Conservation (phyloP, 1,139 yeast species). For the Arxiozyma slooffiae region DNA sequence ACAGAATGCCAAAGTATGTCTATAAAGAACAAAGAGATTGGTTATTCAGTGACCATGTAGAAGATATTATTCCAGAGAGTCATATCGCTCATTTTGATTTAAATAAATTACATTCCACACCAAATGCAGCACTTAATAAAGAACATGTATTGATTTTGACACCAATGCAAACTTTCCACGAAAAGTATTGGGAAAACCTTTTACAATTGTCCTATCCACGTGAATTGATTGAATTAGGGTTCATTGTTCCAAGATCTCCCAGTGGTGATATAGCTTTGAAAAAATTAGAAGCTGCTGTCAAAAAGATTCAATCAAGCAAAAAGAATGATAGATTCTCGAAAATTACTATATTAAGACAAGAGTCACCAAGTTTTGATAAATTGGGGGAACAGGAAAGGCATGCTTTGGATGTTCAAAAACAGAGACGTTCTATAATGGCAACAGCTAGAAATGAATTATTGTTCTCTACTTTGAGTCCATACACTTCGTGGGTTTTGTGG, state of each 20-base stretch:
- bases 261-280: slow-evolving; percentile 75
- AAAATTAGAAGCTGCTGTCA: slow-evolving; percentile 62
- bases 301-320: slow-evolving; percentile 51
- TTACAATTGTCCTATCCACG: slow-evolving; percentile 71
- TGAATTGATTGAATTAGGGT: slow-evolving; percentile 74
- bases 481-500: slow-evolving; percentile 94
- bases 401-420: slow-evolving; percentile 70
- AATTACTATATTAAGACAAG: slow-evolving; percentile 83
- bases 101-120: slow-evolving; percentile 61
- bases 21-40: slow-evolving; percentile 39
- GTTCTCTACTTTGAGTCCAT: slow-evolving; percentile 81
- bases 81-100: slow-evolving; percentile 79
- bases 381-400: slow-evolving; percentile 76
- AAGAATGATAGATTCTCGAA: slow-evolving; percentile 59
- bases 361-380: slow-evolving; percentile 59
- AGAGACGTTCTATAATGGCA: slow-evolving; percentile 85
- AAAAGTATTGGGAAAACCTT: slow-evolving; percentile 80
- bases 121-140: slow-evolving; percentile 58
- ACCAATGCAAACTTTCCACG: slow-evolving; percentile 79
- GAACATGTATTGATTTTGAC: slow-evolving; percentile 79
- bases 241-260: slow-evolving; percentile 70
- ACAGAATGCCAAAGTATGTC: slow-evolving; percentile 36
- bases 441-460: slow-evolving; percentile 84
- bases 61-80: slow-evolving; percentile 52
- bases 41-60: slow-evolving; percentile 40